Evolutionary conservation across 2,329 filamentous ascomycete species (phyloP).

Genomic region (Xylariaceae sp.): DNA sequence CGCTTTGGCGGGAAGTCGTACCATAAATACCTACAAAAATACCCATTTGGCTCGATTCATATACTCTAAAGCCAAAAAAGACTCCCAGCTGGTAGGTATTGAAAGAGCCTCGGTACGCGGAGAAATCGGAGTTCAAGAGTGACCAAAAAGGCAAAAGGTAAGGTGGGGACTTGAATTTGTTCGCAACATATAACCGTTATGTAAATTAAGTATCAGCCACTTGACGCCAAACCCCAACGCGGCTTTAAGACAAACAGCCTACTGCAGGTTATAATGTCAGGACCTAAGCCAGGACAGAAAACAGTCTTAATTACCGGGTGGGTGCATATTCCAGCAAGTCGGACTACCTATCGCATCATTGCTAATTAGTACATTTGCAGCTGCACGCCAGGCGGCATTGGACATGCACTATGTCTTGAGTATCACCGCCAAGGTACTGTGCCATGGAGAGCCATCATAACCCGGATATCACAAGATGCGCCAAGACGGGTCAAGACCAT

Average conservation of each 20-base stretch:
- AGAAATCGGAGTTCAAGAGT: no score
- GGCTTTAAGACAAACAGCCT: not conserved
- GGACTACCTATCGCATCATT: not conserved
- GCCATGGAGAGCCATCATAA: no score
- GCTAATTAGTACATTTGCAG: slow-evolving; percentile 37
- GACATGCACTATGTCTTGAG: slow-evolving; percentile 55
- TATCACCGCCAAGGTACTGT: slow-evolving; percentile 53
- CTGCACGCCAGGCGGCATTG: slow-evolving; percentile 62
- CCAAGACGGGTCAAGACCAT: not conserved
- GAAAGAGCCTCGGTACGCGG: no score
- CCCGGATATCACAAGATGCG: not conserved
- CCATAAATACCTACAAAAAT: not conserved
- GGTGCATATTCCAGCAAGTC: not conserved
- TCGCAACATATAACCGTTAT: no score
- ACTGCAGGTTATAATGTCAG: slow-evolving; percentile 7
- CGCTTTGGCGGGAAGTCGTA: no score
- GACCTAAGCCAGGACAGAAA: slow-evolving; percentile 20
- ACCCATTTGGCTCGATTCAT: not conserved
- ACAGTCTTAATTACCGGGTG: slow-evolving; percentile 24
- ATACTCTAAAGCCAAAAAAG: no score
- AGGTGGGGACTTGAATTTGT: no score
- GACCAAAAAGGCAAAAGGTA: no score
- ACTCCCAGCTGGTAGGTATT: no score
- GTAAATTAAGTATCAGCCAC: no score
- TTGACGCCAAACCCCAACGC: not conserved